phyloP scores from a whole-genome alignment of 352 stramenopile genomes.

The Phytophthora cajani region DNA sequence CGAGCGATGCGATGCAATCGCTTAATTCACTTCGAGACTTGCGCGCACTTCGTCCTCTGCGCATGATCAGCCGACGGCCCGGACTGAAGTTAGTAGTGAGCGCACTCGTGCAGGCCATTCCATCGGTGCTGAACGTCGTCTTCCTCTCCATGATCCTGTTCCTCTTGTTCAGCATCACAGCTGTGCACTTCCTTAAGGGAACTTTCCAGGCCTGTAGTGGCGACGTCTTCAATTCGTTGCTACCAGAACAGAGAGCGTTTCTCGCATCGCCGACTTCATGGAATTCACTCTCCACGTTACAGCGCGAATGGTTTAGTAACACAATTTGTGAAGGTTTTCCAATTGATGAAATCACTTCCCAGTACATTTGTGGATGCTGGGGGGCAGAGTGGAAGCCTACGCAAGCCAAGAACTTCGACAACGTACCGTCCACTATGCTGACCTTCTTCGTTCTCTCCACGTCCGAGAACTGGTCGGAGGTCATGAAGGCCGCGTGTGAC shows the following conservation, averaged over 20 bases:
- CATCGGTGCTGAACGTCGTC: constrained; percentile 82
- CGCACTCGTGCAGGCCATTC: constrained; percentile 85
- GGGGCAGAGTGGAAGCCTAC: constrained; percentile 46
- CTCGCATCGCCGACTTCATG: constrained; percentile 49
- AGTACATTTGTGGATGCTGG: constrained; percentile 70
- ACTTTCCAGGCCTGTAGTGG: constrained; percentile 78
- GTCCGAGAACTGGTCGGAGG: constrained; percentile 89
- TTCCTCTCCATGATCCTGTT: constrained; percentile 92
- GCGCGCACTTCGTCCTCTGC: constrained; percentile 84
- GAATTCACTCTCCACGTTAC: constrained; percentile 24
- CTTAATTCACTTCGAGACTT: constrained; percentile 81
- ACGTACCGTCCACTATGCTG: constrained; percentile 73
- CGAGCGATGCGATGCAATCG: constrained; percentile 51
- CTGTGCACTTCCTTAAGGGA: constrained; percentile 93
- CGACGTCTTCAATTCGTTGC: constrained; percentile 48
- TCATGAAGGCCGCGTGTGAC: constrained; percentile 91
- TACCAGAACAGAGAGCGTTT: constrained; percentile 39
- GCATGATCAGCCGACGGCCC: constrained; percentile 84
- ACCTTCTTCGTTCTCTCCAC: constrained; percentile 93
- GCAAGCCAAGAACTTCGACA: constrained; percentile 79
- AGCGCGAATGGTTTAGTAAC: constrained; percentile 54
- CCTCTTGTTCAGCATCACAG: constrained; percentile 94
- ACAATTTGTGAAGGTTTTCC: constrained; percentile 47
- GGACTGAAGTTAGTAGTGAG: constrained; percentile 91
- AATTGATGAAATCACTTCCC: constrained; percentile 48